These are phyloP conservation scores for Dacryopinax spathularia DNA, from an alignment of 768 basidiomycete genomes.

Conservation along the genomic window DNA sequence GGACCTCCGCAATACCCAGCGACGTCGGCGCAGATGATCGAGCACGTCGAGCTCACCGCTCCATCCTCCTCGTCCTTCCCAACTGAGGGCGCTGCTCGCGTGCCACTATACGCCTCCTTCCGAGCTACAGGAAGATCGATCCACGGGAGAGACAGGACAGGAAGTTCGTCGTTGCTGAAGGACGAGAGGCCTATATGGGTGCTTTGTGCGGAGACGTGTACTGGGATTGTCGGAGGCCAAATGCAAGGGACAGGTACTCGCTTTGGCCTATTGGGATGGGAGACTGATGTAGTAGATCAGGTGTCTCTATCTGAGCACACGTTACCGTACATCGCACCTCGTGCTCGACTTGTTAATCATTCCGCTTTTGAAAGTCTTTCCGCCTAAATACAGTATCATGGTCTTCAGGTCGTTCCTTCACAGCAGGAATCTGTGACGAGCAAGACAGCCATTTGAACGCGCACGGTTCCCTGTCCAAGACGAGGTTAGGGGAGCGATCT, in stretches of 20 bases:
- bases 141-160: conserved; percentile 52
- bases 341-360: no score
- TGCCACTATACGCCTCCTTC: conserved; percentile 39
- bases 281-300: no score
- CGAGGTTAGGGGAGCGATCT: no score
- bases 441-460: no score
- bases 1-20: conserved; percentile 17
- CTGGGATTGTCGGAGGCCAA: conserved; percentile 7
- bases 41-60: conserved; percentile 33
- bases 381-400: no score
- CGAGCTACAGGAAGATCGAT: conserved; percentile 14
- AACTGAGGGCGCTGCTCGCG: conserved; percentile 42
- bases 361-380: no score
- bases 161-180: conserved; percentile 69
- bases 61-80: conserved; percentile 43
- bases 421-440: no score
- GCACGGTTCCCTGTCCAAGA: no score
- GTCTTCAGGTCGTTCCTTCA: no score
- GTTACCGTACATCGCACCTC: no score
- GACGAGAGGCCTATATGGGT: conserved; percentile 85
- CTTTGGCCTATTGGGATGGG: no score
- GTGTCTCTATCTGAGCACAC: no score
- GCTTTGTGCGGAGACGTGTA: conserved; percentile 69
- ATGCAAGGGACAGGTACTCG: not conserved
- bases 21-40: conserved; percentile 40